phyloP scores from a whole-genome alignment of 257 asterid genomes.

The Salvia miltiorrhiza region DNA sequence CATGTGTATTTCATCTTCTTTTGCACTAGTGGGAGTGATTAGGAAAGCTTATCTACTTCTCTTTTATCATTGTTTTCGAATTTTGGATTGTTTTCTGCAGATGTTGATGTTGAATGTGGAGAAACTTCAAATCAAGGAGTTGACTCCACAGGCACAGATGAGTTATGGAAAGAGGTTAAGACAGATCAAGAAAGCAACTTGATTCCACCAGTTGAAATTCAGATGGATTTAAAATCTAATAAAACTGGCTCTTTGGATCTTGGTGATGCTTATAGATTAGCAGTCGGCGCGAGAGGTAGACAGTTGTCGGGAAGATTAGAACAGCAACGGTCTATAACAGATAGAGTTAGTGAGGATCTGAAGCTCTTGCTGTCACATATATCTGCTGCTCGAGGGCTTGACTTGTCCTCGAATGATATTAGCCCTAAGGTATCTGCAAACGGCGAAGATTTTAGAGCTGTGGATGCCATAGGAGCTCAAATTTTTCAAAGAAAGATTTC shows the following conservation, averaged over 20 bases:
- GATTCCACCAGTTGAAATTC: slow-evolving; percentile 27
- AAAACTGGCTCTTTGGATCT: slow-evolving; percentile 51
- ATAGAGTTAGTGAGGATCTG: slow-evolving; percentile 73
- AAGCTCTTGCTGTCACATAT: slow-evolving; percentile 68
- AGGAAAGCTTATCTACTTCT: neutral
- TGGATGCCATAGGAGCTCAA: slow-evolving; percentile 53
- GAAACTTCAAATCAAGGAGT: slow-evolving; percentile 34
- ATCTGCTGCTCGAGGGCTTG: slow-evolving; percentile 58
- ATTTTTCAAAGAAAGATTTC: slow-evolving; percentile 64
- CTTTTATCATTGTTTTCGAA: neutral
- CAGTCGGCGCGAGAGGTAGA: slow-evolving; percentile 57
- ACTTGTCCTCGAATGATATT: slow-evolving; percentile 37
- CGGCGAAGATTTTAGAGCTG: slow-evolving; percentile 46
- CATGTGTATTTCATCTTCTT: neutral
- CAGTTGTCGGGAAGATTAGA: slow-evolving; percentile 78
- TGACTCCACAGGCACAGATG: slow-evolving; percentile 17
- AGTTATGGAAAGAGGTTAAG: slow-evolving; percentile 18
- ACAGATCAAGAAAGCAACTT: slow-evolving; percentile 27
- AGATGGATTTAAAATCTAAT: slow-evolving; percentile 35
- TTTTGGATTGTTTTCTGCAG: slow-evolving; percentile 22
- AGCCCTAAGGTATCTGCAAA: slow-evolving; percentile 62
- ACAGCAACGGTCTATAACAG: slow-evolving; percentile 70
- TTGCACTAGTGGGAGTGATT: neutral
- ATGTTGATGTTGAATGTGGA: slow-evolving; percentile 19
- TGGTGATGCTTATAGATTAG: slow-evolving; percentile 79